Conservation (phyloP, 2,329 filamentous ascomycete genomes). For the Neonectria magnoliae region DNA sequence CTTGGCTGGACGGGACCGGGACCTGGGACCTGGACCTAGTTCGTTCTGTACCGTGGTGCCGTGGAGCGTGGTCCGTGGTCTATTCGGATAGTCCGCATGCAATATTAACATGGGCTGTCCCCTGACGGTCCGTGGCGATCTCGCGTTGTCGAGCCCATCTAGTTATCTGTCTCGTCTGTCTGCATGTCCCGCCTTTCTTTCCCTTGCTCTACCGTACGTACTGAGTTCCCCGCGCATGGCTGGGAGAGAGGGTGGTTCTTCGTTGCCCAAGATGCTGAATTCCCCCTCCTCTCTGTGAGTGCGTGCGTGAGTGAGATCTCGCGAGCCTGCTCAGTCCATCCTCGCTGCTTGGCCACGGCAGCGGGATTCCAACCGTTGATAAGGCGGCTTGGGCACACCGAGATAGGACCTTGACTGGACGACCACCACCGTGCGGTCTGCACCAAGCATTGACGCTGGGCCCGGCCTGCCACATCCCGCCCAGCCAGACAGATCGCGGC, state of each 20-base stretch:
- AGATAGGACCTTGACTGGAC: conserved; percentile 1
- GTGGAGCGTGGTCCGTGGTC: neutral
- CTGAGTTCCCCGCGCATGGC: conserved; percentile 5
- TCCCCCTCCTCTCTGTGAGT: conserved; percentile 12
- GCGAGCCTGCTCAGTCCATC: neutral
- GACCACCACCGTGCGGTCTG: conserved; percentile 4
- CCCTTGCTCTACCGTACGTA: neutral
- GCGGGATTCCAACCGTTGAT: neutral
- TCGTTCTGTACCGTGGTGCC: neutral
- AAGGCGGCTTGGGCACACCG: neutral
- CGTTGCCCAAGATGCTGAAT: conserved; percentile 20
- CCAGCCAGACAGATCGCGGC: conserved; percentile 25
- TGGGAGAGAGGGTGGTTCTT: conserved; percentile 6
- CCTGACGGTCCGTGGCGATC: conserved; percentile 30
- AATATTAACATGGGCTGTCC: conserved; percentile 38
- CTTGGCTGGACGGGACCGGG: conserved; percentile 4
- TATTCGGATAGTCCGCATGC: conserved; percentile 5
- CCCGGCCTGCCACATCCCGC: conserved; percentile 33
- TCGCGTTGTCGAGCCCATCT: conserved; percentile 18
- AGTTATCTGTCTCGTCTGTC: neutral
- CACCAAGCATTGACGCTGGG: conserved; percentile 7
- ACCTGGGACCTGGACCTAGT: conserved; percentile 9
- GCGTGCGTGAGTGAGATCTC: neutral
- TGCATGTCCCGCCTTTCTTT: conserved; percentile 3
- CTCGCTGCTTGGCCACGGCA: neutral